Conservation (phyloP, 305 asterid species). For the Plantago coronopus region DNA sequence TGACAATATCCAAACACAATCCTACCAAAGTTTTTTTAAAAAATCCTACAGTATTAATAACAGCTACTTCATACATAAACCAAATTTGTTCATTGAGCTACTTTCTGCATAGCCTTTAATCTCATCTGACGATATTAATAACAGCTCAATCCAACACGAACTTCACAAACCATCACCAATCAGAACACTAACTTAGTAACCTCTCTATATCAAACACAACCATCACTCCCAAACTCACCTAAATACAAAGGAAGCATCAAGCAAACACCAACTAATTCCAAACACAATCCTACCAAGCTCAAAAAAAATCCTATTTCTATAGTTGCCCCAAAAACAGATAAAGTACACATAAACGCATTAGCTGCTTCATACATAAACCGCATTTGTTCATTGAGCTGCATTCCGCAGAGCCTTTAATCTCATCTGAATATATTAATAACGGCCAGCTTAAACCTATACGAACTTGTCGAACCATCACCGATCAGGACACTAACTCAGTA, state of each 20-base stretch:
- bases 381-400: background rate
- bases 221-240: no score
- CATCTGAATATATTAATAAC: background rate
- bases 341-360: background rate
- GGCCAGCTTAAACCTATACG: background rate
- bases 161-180: background rate
- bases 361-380: background rate
- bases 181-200: background rate
- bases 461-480: background rate
- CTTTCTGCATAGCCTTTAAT: background rate
- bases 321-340: background rate
- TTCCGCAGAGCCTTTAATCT: background rate
- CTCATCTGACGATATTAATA: background rate
- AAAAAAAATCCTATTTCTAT: background rate
- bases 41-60: background rate
- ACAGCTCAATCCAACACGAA: background rate
- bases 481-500: background rate
- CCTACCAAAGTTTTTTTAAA: background rate
- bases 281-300: background rate
- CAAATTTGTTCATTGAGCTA: background rate
- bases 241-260: no score
- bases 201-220: no score
- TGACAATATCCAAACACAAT: no score
- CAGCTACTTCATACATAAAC: background rate
- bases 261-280: no score